phyloP scores from a whole-genome alignment of 2,329 filamentous ascomycete species.

The Fusarium sp. region DNA sequence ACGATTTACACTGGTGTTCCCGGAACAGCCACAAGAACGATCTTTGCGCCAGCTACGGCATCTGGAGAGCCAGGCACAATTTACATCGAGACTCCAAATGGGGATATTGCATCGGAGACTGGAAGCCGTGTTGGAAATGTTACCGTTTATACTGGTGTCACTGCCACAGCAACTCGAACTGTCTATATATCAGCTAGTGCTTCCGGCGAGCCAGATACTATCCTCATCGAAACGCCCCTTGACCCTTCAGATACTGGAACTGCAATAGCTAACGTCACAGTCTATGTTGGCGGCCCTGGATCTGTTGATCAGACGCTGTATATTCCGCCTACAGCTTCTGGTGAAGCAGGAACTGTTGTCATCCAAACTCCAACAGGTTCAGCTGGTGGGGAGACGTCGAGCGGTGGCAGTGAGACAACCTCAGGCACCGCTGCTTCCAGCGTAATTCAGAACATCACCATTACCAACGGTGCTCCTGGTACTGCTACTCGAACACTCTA shows the following conservation, averaged over 20 bases:
- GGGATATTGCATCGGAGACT: not conserved
- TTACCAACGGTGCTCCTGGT: not conserved
- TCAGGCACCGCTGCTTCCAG: not conserved
- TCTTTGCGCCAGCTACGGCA: not conserved
- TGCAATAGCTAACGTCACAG: not conserved
- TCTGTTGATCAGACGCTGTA: not conserved
- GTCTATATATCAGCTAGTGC: slow-evolving; percentile 1
- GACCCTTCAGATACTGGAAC: not conserved
- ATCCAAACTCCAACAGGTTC: not conserved
- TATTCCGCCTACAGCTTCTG: not conserved
- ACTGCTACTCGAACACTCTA: not conserved
- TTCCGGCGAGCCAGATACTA: not conserved
- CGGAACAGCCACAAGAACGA: not conserved
- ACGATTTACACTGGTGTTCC: slow-evolving; percentile 3
- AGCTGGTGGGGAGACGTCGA: not conserved
- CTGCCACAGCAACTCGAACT: not conserved
- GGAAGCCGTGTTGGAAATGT: not conserved
- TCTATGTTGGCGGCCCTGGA: not conserved
- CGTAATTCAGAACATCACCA: not conserved
- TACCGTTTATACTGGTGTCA: not conserved
- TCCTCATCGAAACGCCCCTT: slow-evolving; percentile 5
- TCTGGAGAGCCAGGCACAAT: not conserved
- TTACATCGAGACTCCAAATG: slow-evolving; percentile 3
- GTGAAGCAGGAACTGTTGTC: not conserved
- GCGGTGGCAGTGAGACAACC: no score